A percentile compares a stretch with the other conserved stretches of the same genome.
phyloP scores from a whole-genome alignment of 495 filamentous ascomycete species.

The Recurvomyces mirabilis region DNA sequence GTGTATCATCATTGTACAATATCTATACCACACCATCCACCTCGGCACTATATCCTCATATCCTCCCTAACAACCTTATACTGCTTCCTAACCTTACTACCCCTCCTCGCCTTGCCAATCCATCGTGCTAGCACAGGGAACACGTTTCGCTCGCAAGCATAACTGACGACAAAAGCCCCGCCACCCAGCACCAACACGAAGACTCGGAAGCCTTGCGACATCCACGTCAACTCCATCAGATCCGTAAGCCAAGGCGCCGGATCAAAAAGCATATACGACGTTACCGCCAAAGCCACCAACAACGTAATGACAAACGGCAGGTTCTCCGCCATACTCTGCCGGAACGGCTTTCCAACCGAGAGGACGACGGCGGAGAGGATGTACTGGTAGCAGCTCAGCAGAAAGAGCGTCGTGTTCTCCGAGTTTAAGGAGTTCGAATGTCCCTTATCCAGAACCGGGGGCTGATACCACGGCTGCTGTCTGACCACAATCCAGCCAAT shows the following conservation, averaged over 20 bases:
- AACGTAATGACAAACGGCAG: slow-evolving; percentile 76
- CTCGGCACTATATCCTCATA: slow-evolving; percentile 40
- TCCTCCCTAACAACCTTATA: slow-evolving; percentile 73
- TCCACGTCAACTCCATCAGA: slow-evolving; percentile 75
- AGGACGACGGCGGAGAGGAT: slow-evolving; percentile 78
- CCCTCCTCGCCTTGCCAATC: slow-evolving; percentile 50
- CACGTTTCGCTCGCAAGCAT: slow-evolving; percentile 55
- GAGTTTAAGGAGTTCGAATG: slow-evolving; percentile 80
- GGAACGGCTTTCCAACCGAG: slow-evolving; percentile 79
- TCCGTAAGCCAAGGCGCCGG: slow-evolving; percentile 55
- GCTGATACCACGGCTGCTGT: slow-evolving; percentile 72
- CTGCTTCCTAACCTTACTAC: slow-evolving; percentile 66
- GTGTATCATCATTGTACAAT: too few species aligned
- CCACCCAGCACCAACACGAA: slow-evolving; percentile 58
- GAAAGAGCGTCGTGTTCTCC: slow-evolving; percentile 80
- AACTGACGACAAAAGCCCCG: slow-evolving; percentile 53
- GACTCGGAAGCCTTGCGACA: slow-evolving; percentile 58
- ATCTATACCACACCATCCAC: too few species aligned
- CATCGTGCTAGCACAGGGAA: slow-evolving; percentile 60
- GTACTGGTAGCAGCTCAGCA: slow-evolving; percentile 89
- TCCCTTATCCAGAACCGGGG: slow-evolving; percentile 60
- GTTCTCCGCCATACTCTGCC: slow-evolving; percentile 70
- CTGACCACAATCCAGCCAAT: slow-evolving; percentile 61
- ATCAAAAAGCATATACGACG: slow-evolving; percentile 63
- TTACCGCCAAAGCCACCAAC: slow-evolving; percentile 50